A percentile compares a stretch with the other conserved stretches of the same genome.
phyloP scores from a whole-genome alignment of 2,329 filamentous ascomycete species.

The Fusarium agapanthi region DNA sequence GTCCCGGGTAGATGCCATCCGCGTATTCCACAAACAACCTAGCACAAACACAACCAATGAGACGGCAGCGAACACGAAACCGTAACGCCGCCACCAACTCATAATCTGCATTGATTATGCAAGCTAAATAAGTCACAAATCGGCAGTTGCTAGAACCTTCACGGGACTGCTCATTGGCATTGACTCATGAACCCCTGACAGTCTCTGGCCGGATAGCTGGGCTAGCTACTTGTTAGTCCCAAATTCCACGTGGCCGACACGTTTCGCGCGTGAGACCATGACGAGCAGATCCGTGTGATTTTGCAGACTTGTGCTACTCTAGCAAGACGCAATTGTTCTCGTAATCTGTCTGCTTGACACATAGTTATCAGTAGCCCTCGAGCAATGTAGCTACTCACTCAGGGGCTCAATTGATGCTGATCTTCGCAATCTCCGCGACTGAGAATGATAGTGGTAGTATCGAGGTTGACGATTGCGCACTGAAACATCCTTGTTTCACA shows the following conservation, averaged over 20 bases:
- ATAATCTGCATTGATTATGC: neutral
- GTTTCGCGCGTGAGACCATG: conserved; percentile 2
- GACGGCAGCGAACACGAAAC: neutral
- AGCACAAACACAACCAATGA: neutral
- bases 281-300: neutral
- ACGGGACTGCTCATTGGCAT: neutral
- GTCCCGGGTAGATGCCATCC: neutral
- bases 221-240: neutral
- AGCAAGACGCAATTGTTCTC: neutral
- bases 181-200: conserved; percentile 10
- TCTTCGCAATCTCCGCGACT: neutral
- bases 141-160: neutral
- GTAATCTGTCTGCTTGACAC: neutral
- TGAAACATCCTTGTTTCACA: neutral
- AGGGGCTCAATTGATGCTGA: neutral
- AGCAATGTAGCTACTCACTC: neutral
- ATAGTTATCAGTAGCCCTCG: neutral
- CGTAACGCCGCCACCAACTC: neutral
- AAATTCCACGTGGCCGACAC: conserved; percentile 19
- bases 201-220: neutral
- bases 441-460: neutral
- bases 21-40: too few relatives aligned
- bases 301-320: neutral
- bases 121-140: neutral
- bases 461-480: neutral